Evolutionary conservation across 176 grass and related monocot species (phyloP).

Genomic region (Hordeum vulgare): DNA sequence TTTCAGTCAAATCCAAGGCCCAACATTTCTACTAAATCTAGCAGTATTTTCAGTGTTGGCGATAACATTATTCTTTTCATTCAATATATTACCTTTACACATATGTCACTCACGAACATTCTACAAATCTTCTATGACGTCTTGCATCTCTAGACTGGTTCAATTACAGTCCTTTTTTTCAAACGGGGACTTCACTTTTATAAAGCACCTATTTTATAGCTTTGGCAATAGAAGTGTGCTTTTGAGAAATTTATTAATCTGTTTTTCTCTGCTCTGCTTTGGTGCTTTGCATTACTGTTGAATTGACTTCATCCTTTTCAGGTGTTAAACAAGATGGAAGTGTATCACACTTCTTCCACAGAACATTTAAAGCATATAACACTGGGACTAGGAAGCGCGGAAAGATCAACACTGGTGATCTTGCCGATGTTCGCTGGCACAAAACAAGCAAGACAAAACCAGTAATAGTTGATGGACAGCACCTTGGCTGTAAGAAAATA

Average conservation of each 20-base stretch:
- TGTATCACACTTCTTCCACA: slow-evolving; percentile 91
- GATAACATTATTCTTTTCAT: background rate
- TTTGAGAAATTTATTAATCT: background rate
- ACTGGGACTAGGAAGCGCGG: slow-evolving; percentile 87
- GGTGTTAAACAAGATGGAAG: slow-evolving; percentile 92
- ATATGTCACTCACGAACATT: background rate
- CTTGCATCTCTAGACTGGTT: too few species aligned
- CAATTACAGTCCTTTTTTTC: background rate
- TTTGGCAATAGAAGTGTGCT: background rate
- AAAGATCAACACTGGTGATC: slow-evolving; percentile 72
- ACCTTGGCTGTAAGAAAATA: slow-evolving; percentile 90
- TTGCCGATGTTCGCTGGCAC: slow-evolving; percentile 87
- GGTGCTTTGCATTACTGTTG: background rate
- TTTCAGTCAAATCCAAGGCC: background rate
- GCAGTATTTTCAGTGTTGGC: background rate
- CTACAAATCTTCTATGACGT: too few species aligned
- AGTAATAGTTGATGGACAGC: slow-evolving; percentile 64
- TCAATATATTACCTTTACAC: background rate
- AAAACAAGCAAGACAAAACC: slow-evolving; percentile 95
- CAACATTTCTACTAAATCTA: background rate
- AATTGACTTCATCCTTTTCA: slow-evolving; percentile 21
- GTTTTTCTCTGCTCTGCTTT: background rate
- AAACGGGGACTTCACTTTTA: background rate
- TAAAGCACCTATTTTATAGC: too few species aligned
- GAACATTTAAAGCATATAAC: slow-evolving; percentile 92